Percentiles rank a stretch among this genome's conserved stretches.
Conservation (phyloP, 148 eudicot genomes). For the Rhododendron ovatum region DNA sequence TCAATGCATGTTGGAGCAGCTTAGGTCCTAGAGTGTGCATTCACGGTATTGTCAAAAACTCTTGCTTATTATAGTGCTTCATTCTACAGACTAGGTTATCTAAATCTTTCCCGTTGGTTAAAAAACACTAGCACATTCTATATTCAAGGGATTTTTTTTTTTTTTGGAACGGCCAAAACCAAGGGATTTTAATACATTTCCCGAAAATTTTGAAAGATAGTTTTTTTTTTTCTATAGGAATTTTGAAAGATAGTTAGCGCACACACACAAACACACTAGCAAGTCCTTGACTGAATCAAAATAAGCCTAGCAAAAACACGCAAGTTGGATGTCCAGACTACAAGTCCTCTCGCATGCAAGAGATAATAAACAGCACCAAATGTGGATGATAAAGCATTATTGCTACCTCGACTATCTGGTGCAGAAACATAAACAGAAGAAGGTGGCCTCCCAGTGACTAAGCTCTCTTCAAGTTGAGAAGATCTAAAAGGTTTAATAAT, state of each 20-base stretch:
- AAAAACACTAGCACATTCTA: not conserved
- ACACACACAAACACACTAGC: not conserved
- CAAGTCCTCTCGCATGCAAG: not conserved
- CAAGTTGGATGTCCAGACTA: not conserved
- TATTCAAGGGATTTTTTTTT: not conserved
- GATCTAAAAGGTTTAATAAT: conserved; percentile 35
- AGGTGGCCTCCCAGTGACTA: conserved; percentile 46
- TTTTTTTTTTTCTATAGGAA: no score
- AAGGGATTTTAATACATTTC: not conserved
- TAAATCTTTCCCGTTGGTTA: not conserved
- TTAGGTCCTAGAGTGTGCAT: not conserved
- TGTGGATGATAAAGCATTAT: not conserved
- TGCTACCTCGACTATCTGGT: conserved; percentile 47
- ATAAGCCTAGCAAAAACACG: not conserved
- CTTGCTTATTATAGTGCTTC: not conserved
- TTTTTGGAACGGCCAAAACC: not conserved
- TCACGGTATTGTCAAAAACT: not conserved
- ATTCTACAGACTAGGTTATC: not conserved
- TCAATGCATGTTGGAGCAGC: not conserved
- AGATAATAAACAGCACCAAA: not conserved
- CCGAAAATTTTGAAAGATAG: not conserved
- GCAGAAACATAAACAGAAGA: conserved; percentile 38
- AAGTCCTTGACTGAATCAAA: not conserved
- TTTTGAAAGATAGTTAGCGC: not conserved
- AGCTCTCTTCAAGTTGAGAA: conserved; percentile 43